Percentiles rank a stretch among this genome's conserved stretches.
Evolutionary conservation across 305 asterid genomes (phyloP).

Genomic region (Solanum aculeatissimum): DNA sequence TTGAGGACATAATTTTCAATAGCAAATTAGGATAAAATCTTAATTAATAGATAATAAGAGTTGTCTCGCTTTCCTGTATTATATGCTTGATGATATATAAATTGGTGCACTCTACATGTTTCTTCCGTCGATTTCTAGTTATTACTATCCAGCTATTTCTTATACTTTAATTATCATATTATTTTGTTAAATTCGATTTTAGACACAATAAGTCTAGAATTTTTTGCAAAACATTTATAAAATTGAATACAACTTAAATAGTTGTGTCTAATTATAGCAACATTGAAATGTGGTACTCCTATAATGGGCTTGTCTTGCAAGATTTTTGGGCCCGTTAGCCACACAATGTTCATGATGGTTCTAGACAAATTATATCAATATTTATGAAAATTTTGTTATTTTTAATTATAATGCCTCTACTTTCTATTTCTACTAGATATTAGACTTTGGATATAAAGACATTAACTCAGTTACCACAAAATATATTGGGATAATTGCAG

Average conservation of each 20-base stretch:
- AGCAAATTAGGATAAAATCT: neutral
- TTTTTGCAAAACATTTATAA: too few species aligned
- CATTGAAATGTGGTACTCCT: neutral
- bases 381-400: neutral
- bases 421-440: neutral
- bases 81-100: neutral
- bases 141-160: neutral
- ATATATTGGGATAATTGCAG: too few species aligned
- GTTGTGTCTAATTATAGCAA: neutral
- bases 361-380: neutral
- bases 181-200: too few species aligned
- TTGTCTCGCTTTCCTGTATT: neutral
- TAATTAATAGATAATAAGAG: neutral
- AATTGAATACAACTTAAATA: neutral
- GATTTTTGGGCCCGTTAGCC: neutral
- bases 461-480: too few species aligned
- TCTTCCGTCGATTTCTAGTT: neutral
- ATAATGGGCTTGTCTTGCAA: neutral
- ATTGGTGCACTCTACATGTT: neutral
- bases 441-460: too few species aligned
- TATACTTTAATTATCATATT: too few species aligned
- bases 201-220: too few species aligned
- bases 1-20: neutral
- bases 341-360: neutral
- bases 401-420: neutral